Evolutionary conservation across 1,284 basidiomycete genomes (phyloP), one percentile per base, ranked within the genome.

Genomic region (Kalmanozyma brasiliensis): DNA sequence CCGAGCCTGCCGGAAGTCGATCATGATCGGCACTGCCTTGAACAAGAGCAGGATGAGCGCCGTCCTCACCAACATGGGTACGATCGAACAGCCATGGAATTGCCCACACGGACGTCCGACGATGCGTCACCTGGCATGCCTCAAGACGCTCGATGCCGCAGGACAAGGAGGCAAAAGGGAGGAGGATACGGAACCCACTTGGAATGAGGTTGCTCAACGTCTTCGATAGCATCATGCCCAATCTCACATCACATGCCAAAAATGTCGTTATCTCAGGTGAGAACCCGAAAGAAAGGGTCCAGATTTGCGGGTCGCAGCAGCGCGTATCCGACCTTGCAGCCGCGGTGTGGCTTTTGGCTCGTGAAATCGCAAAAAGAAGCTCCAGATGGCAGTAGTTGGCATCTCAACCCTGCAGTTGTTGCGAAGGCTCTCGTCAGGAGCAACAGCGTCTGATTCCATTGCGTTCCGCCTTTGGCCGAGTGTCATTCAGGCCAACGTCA

Each of bases 91-190:
- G 78, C 96, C 94, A 0, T 98, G 96, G 86, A 93, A 95, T 62
- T 98, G 94, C 79, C 94, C 95, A 2, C 94, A 97, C 80, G 94
- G 94, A 4, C 85, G 94, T 40, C 95, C 95, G 1, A 98, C 94
- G 8, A 96, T 97, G 93, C 88, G 94, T 1, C 79, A 81, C 45
- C 58, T 81, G 19, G 69, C 63, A 3, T 71, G 72, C 52, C 51
- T 76, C 26, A 51, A 60, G 36, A 53, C 52, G 40, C 34, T 60
- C 10, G 35, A 37, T 3, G 52, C 37, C n/a, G 34, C 14, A 16
- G 42, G 10, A 2, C 41, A 40, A 17, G 30, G 14, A 14, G 33
- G 26, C 16, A 35, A 16, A 4, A n/a, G 9, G 30, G 40, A 48
- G 10, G 32, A 19, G 6, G 57, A 60, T 14, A 32, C 10, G 3